A percentile compares a stretch with the other conserved stretches of the same genome.
phyloP scores from a whole-genome alignment of 2,329 filamentous ascomycete species.

The Canariomyces notabilis region DNA sequence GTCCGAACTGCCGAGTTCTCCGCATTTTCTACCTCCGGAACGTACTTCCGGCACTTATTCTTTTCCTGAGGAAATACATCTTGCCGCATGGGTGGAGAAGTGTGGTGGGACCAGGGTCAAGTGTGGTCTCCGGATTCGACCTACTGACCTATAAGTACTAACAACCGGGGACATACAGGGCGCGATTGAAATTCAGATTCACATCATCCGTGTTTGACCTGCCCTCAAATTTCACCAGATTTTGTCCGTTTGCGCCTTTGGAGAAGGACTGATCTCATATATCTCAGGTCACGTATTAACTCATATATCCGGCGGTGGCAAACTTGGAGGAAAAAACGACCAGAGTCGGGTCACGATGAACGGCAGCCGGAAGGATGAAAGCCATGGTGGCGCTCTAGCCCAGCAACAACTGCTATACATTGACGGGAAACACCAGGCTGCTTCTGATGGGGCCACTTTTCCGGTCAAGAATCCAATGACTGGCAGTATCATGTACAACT shows the following conservation, averaged over 20 bases:
- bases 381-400: slow-evolving; percentile 3
- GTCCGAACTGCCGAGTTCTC: slow-evolving; percentile 6
- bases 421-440: slow-evolving; percentile 21
- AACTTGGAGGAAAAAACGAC: neutral
- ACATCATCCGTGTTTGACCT: no score
- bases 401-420: slow-evolving; percentile 24
- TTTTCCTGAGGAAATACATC: neutral
- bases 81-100: neutral
- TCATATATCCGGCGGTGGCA: no score
- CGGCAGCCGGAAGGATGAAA: no score
- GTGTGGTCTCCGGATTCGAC: no score
- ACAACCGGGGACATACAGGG: no score
- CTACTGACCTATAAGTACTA: no score
- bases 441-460: slow-evolving; percentile 25
- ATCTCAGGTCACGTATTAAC: no score
- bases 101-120: no score
- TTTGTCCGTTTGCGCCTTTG: no score
- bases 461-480: slow-evolving; percentile 30
- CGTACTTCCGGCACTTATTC: neutral
- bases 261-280: no score
- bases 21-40: neutral
- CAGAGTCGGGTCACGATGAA: neutral
- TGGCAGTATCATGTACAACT: slow-evolving; percentile 47
- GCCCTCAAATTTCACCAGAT: no score
- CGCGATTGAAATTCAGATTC: no score